phyloP scores from a whole-genome alignment of 805 yeast species.

The Nakazawaea sp. region DNA sequence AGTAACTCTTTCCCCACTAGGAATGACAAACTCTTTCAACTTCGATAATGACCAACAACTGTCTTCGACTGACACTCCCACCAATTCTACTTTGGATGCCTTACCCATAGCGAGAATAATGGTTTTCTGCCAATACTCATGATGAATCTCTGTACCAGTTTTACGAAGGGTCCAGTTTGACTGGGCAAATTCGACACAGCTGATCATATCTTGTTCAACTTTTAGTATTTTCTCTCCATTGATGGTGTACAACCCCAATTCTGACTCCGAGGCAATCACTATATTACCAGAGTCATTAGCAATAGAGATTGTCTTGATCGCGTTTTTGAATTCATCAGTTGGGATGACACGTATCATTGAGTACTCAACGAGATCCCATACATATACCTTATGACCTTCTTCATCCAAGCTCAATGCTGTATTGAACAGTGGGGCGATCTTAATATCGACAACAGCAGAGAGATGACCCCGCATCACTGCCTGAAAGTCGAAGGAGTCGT shows the following conservation, averaged over 20 bases:
- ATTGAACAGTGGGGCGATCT: constrained; percentile 45
- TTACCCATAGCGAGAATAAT: constrained; percentile 30
- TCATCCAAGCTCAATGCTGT: constrained; percentile 47
- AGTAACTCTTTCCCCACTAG: constrained; percentile 19
- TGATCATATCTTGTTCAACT: constrained; percentile 14
- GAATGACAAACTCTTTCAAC: constrained; percentile 17
- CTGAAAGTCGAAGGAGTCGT: constrained; percentile 30
- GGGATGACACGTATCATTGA: constrained; percentile 36
- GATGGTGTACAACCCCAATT: constrained; percentile 36
- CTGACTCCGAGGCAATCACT: constrained; percentile 25
- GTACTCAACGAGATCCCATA: constrained; percentile 60
- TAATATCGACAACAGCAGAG: constrained; percentile 35
- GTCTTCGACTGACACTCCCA: constrained; percentile 21
- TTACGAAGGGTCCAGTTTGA: constrained; percentile 11
- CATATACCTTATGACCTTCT: constrained; percentile 43
- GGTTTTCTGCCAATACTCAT: constrained; percentile 31
- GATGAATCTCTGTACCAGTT: constrained; percentile 13
- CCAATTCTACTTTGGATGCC: constrained; percentile 23
- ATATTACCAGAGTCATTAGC: constrained; percentile 53
- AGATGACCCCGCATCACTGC: constrained; percentile 54
- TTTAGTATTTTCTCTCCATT: constrained; percentile 42
- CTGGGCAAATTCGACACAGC: constrained; percentile 16
- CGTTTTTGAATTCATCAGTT: constrained; percentile 12
- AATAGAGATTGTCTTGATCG: constrained; percentile 30
- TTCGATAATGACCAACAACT: constrained; percentile 19